Evolutionary conservation across 148 eudicot genomes (phyloP).

Genomic region (Rheum nobile): DNA sequence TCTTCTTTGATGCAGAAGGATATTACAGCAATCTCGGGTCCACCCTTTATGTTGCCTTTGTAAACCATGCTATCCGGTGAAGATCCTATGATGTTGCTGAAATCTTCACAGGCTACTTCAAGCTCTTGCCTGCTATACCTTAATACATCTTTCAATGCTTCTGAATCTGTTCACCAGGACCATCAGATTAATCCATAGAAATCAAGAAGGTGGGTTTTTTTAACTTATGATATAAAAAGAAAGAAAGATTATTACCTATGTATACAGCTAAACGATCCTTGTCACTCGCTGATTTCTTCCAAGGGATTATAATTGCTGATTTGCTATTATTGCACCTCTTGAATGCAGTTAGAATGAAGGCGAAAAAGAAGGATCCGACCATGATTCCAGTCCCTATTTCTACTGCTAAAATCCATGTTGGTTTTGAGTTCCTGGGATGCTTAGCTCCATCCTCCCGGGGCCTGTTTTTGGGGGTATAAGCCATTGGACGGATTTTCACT

Average conservation of each 20-base stretch:
- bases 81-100: conserved; percentile 92
- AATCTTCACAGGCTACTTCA: conserved; percentile 98
- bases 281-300: conserved; percentile 78
- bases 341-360: conserved; percentile 33
- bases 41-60: conserved; percentile 85
- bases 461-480: conserved; percentile 21
- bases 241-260: conserved; percentile 32
- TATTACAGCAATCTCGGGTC: conserved; percentile 91
- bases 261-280: conserved; percentile 49
- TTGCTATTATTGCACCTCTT: conserved; percentile 42
- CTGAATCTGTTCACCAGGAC: conserved; percentile 42
- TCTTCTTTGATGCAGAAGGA: conserved; percentile 91
- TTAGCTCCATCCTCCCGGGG: conserved; percentile 23
- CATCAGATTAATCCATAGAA: neutral
- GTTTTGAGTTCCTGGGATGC: conserved; percentile 41
- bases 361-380: conserved; percentile 44
- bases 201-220: neutral
- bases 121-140: conserved; percentile 76
- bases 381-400: conserved; percentile 73
- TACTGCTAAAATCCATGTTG: conserved; percentile 65
- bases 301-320: conserved; percentile 63
- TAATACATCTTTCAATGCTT: conserved; percentile 56
- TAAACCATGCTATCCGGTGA: conserved; percentile 78
- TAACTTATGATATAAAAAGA: neutral
- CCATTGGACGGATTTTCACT: conserved; percentile 31